Conservation (phyloP, 495 filamentous ascomycete genomes). For the Lasiosphaeris hirsuta region DNA sequence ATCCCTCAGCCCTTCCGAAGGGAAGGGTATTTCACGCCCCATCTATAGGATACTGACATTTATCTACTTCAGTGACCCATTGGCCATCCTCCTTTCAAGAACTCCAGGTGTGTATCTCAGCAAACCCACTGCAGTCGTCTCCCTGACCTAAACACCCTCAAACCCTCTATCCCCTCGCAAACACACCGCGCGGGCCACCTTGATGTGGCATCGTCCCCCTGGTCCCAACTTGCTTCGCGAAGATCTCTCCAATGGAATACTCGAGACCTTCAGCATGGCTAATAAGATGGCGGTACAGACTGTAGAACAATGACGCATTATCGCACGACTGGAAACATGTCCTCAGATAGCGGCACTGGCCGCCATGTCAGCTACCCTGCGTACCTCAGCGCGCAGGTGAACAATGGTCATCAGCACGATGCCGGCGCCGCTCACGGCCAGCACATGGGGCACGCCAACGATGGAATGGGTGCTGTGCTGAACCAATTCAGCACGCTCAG, state of each 20-base stretch:
- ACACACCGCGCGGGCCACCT: too few species aligned
- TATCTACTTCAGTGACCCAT: too few species aligned
- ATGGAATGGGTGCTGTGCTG: constrained; percentile 28
- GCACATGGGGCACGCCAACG: constrained; percentile 27
- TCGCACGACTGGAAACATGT: constrained; percentile 19
- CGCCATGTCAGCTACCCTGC: constrained; percentile 25
- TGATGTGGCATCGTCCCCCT: neutral
- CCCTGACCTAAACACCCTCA: neutral
- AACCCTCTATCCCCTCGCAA: neutral
- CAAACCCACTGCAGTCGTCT: too few species aligned
- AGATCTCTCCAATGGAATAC: neutral
- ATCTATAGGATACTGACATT: too few species aligned
- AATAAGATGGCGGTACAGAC: too few species aligned
- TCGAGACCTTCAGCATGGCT: too few species aligned
- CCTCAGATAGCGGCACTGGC: constrained; percentile 24
- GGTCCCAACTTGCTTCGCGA: neutral
- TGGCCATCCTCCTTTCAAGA: neutral
- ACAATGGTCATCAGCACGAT: constrained; percentile 24
- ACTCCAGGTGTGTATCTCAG: neutral
- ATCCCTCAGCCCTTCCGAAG: too few species aligned
- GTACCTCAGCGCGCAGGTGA: constrained; percentile 25
- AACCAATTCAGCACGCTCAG: constrained; percentile 40
- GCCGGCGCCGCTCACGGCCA: constrained; percentile 21
- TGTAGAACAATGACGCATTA: constrained; percentile 26
- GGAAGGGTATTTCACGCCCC: too few species aligned